A percentile compares a stretch with the other conserved stretches of the same genome.
Evolutionary conservation across 2,329 filamentous ascomycete genomes (phyloP).

Genomic region (Geosmithia flava): DNA sequence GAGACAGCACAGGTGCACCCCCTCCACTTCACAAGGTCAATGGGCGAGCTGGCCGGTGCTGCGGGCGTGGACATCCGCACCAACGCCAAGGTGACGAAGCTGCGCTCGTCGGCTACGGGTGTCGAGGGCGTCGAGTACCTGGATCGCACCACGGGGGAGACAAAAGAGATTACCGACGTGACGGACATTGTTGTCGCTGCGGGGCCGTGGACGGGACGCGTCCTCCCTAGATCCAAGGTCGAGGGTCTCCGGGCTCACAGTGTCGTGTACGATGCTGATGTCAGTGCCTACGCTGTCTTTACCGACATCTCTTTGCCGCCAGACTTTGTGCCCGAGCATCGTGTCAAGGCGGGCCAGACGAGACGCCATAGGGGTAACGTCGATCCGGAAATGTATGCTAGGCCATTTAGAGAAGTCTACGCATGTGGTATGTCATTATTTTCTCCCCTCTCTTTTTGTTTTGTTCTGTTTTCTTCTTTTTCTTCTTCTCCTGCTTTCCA

Average conservation of each 20-base stretch:
- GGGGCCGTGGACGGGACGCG: constrained; percentile 49
- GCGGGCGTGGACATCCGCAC: constrained; percentile 56
- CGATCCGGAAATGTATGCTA: constrained; percentile 86
- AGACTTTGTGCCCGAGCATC: constrained; percentile 44
- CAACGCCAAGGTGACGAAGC: constrained; percentile 53
- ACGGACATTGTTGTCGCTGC: constrained; percentile 45
- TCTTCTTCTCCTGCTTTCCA: too few relatives aligned
- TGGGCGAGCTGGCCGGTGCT: constrained; percentile 63
- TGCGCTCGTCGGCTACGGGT: constrained; percentile 39
- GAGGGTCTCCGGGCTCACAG: constrained; percentile 51
- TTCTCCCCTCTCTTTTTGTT: neutral
- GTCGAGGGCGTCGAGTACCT: constrained; percentile 51
- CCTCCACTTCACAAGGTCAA: constrained; percentile 75
- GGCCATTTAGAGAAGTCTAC: constrained; percentile 82
- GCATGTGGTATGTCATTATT: constrained; percentile 54
- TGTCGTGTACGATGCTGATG: constrained; percentile 50
- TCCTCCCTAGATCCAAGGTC: constrained; percentile 46
- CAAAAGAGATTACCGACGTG: constrained; percentile 24
- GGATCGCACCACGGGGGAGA: constrained; percentile 29
- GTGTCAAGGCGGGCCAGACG: constrained; percentile 32
- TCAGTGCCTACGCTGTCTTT: constrained; percentile 70
- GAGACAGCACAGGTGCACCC: constrained; percentile 94
- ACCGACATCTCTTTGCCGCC: constrained; percentile 68
- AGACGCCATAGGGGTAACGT: constrained; percentile 49
- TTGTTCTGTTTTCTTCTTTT: neutral